phyloP scores from a whole-genome alignment of 257 asterid species.

The Solanum dulcamara region DNA sequence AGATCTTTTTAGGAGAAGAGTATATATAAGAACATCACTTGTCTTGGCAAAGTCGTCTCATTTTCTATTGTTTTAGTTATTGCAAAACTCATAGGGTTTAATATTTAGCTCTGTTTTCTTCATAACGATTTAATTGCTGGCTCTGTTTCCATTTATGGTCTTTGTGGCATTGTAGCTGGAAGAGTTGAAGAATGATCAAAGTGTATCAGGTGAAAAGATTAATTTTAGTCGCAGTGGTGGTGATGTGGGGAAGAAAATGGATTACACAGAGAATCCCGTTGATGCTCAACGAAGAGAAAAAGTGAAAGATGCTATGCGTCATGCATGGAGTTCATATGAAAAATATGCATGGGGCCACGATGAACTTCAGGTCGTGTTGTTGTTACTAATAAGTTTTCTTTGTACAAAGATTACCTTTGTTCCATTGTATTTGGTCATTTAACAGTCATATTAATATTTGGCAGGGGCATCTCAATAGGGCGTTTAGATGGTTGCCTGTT shows the following conservation, averaged over 20 bases:
- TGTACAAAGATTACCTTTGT: not conserved
- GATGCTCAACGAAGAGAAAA: slow-evolving; percentile 53
- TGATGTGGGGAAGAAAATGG: slow-evolving; percentile 8
- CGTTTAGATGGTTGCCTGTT: not conserved
- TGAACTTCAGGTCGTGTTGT: slow-evolving; percentile 75
- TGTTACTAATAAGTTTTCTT: not conserved
- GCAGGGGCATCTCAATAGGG: not conserved
- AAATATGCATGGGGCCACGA: slow-evolving; percentile 99
- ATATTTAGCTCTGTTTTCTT: not conserved
- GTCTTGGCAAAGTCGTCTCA: not conserved
- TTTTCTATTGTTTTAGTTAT: not conserved
- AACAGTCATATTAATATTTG: not conserved
- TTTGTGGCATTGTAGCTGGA: slow-evolving; percentile 41
- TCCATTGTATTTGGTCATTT: not conserved
- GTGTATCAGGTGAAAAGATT: slow-evolving; percentile 18
- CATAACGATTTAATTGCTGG: not conserved
- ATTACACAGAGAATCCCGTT: slow-evolving; percentile 46
- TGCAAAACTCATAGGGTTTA: not conserved
- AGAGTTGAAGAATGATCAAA: slow-evolving; percentile 38
- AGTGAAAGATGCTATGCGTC: slow-evolving; percentile 93
- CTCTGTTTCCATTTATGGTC: not conserved
- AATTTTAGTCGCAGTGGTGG: slow-evolving; percentile 6
- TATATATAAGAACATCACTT: not conserved
- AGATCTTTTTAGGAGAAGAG: not conserved
- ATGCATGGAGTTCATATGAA: slow-evolving; percentile 96